Evolutionary conservation across 139 green algal genomes (phyloP), one percentile per base, ranked within the genome.

Genomic region (Nannochloris sp.): DNA sequence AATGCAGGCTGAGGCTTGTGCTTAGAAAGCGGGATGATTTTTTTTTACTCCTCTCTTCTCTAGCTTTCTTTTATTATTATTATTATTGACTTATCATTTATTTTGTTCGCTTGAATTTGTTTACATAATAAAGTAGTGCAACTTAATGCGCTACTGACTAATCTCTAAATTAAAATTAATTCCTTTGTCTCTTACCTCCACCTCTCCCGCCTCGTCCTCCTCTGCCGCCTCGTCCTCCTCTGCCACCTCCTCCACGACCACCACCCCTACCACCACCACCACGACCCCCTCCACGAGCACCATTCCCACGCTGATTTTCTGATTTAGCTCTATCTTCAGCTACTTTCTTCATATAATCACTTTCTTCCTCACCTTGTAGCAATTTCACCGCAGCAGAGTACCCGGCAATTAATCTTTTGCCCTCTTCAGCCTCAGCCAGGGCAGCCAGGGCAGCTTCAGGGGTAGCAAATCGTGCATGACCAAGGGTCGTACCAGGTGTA

Each of bases 291-390:
- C n/a, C 19, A 32, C 47, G 34, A 1, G 24, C 7, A 31, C 15
- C 30, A 36, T 39, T 24, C 30, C 48, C n/a, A 25, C 27, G 23
- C 14, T 32, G n/a, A 33, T 23, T 24, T 24, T 6, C 34, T 24
- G n/a, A 29, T 30, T 36, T 57, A 42, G 4, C 31, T 5, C 38
- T 51, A n/a, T 39, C 27, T 9, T n/a, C 30, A 5, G 29, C 34
- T 27, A 84, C 73, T 63, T 77, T 72, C 53, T 80, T 76, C 55
- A 83, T 72, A 54, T 78, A 90, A 4, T 75, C 57, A 32, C 58
- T 23, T 70, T 92, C 85, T 54, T 87, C 80, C 5, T 89, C 71
- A 1, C 85, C 85, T 46, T 86, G 76, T 42, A 89, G 66, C 29
- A 77, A 37, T 4, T 30, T 39, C 57, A 90, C 34, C 0, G 9